These are phyloP conservation scores for Naegleria fowleri DNA, from an alignment of 208 protist genomes.

Conservation along the genomic window DNA sequence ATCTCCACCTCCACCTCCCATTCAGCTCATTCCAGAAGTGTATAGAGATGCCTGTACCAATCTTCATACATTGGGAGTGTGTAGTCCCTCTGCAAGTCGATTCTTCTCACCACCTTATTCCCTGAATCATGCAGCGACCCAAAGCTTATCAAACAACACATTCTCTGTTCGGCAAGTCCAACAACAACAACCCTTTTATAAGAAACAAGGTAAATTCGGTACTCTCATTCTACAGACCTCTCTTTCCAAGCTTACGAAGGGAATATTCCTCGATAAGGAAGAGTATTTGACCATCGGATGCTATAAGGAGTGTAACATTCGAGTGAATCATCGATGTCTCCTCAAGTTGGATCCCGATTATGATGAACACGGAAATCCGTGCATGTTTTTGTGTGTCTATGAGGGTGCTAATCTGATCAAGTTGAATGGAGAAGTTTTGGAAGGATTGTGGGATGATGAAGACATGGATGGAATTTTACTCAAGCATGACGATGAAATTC, in stretches of 20 bases:
- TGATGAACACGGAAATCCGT: background rate
- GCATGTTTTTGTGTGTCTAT: background rate
- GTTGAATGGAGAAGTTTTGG: background rate
- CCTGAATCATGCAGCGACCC: too few species aligned
- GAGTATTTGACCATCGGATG: background rate
- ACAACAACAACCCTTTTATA: background rate
- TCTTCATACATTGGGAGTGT: background rate
- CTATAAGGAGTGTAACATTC: background rate
- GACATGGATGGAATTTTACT: background rate
- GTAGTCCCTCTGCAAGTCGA: background rate
- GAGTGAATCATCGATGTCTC: background rate
- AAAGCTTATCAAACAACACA: too few species aligned
- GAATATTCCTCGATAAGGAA: background rate
- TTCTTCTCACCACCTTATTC: background rate
- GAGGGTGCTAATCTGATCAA: background rate
- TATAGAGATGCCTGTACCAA: background rate
- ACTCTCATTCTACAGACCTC: background rate
- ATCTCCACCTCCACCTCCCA: background rate
- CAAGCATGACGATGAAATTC: background rate
- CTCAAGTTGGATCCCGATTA: background rate
- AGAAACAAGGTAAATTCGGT: conserved; percentile 1
- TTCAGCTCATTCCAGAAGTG: background rate
- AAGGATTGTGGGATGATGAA: background rate
- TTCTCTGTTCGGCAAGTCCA: too few species aligned
- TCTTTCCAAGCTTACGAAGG: background rate